phyloP scores from a whole-genome alignment of 2,329 filamentous ascomycete genomes.

The Penicillium sp. region DNA sequence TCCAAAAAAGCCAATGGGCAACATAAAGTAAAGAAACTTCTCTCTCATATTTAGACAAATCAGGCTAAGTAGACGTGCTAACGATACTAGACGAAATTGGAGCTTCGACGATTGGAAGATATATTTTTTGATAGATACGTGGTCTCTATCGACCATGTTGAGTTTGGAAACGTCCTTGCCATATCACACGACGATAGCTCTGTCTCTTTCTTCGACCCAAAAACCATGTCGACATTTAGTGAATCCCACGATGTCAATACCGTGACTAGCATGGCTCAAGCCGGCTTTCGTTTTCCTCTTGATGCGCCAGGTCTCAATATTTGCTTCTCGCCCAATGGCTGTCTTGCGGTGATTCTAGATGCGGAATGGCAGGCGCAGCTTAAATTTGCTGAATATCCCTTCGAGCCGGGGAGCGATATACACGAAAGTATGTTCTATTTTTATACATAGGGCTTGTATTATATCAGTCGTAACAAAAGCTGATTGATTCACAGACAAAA shows the following conservation, averaged over 20 bases:
- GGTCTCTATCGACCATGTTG: slow-evolving; percentile 63
- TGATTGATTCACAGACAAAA: slow-evolving; percentile 28
- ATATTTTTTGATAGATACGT: slow-evolving; percentile 66
- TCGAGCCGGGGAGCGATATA: slow-evolving; percentile 31
- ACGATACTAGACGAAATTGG: slow-evolving; percentile 39
- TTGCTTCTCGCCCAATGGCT: slow-evolving; percentile 44
- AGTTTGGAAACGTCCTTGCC: slow-evolving; percentile 67
- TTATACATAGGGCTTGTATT: neutral
- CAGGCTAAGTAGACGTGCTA: neutral
- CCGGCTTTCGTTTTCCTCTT: slow-evolving; percentile 69
- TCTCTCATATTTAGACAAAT: too few species aligned
- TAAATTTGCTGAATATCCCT: slow-evolving; percentile 37
- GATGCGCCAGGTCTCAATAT: slow-evolving; percentile 53
- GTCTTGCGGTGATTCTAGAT: slow-evolving; percentile 36
- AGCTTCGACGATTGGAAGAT: slow-evolving; percentile 64
- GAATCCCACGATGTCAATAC: slow-evolving; percentile 60
- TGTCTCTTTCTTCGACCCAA: slow-evolving; percentile 73
- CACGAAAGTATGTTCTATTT: slow-evolving; percentile 32
- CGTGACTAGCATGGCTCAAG: slow-evolving; percentile 69
- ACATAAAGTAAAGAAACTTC: slow-evolving; percentile 28
- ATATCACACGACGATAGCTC: slow-evolving; percentile 76
- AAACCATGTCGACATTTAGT: slow-evolving; percentile 66
- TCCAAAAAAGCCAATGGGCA: slow-evolving; percentile 57
- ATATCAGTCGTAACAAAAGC: neutral
- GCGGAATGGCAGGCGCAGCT: slow-evolving; percentile 37